These are phyloP conservation scores for Candida parachauliodes DNA, from an alignment of 805 yeast genomes.

Conservation along the genomic window DNA sequence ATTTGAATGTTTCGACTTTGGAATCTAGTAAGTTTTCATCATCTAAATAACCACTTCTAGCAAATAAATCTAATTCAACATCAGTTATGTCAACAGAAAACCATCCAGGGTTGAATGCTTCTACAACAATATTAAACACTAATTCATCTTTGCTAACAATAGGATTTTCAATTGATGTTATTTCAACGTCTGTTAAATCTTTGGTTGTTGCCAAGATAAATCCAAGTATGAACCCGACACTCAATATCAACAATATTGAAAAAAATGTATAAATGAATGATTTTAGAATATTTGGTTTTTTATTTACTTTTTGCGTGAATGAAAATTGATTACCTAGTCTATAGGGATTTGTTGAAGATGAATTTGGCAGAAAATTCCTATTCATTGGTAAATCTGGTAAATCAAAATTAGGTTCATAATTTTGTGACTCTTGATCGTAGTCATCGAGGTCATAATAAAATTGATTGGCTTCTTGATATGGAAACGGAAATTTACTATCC, in stretches of 20 bases:
- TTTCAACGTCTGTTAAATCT: slow-evolving; percentile 66
- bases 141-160: slow-evolving; percentile 81
- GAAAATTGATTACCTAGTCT: slow-evolving; percentile 13
- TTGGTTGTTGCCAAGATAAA: slow-evolving; percentile 82
- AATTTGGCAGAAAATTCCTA: slow-evolving; percentile 11
- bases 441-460: slow-evolving; percentile 39
- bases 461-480: slow-evolving; percentile 19
- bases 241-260: slow-evolving; percentile 48
- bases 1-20: slow-evolving; percentile 58
- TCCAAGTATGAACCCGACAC: slow-evolving; percentile 77
- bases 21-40: slow-evolving; percentile 12
- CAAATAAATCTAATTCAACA: slow-evolving; percentile 82
- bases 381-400: slow-evolving; percentile 11
- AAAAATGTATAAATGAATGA: slow-evolving; percentile 42
- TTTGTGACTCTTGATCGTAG: slow-evolving; percentile 31
- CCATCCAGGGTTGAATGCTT: slow-evolving; percentile 86
- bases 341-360: slow-evolving; percentile 1
- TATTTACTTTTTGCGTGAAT: background rate
- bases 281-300: slow-evolving; percentile 21
- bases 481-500: slow-evolving; percentile 23
- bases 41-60: slow-evolving; percentile 54
- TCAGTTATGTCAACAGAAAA: slow-evolving; percentile 59
- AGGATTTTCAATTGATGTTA: slow-evolving; percentile 62
- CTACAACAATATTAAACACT: slow-evolving; percentile 71
- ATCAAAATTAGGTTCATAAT: slow-evolving; percentile 11